Conservation (phyloP, 768 basidiomycete genomes). For the Leccinum uliginosum region DNA sequence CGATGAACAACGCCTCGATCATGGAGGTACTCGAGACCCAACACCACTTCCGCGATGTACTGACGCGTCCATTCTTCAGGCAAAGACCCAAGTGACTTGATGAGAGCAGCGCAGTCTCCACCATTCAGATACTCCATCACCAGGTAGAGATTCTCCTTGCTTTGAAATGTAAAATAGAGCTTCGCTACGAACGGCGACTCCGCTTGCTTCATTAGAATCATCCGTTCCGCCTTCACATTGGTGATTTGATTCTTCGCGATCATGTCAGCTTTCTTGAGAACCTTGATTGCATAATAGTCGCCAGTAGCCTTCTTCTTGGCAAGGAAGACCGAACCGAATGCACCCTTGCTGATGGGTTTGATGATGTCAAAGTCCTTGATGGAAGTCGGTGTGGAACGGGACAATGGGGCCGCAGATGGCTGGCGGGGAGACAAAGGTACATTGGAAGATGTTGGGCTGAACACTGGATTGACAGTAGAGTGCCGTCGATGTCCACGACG, state of each 20-base stretch:
- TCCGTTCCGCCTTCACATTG: constrained; percentile 98
- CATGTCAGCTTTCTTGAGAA: constrained; percentile 99
- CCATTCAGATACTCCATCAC: constrained; percentile 99
- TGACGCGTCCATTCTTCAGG: constrained; percentile 97
- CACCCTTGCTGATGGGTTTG: constrained; percentile 98
- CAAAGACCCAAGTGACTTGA: constrained; percentile 90
- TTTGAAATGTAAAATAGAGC: constrained; percentile 98
- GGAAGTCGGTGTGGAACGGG: constrained; percentile 80
- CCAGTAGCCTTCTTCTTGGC: constrained; percentile 98
- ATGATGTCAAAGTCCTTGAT: constrained; percentile 99
- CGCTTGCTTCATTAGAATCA: constrained; percentile 99
- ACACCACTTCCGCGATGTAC: constrained; percentile 93
- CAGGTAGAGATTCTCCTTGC: constrained; percentile 96
- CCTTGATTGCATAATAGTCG: constrained; percentile 99
- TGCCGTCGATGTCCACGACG: constrained; percentile 67
- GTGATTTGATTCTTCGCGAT: constrained; percentile 99
- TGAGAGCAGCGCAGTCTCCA: constrained; percentile 94
- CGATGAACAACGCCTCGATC: constrained; percentile 94
- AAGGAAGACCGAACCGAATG: constrained; percentile 96
- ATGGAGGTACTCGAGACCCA: constrained; percentile 97
- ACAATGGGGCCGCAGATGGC: constrained; percentile 68
- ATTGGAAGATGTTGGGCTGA: constrained; percentile 47
- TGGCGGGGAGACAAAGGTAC: constrained; percentile 84
- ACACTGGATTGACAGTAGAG: constrained; percentile 62
- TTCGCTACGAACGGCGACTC: constrained; percentile 98